Percentiles rank a stretch among this genome's conserved stretches.
phyloP scores from a whole-genome alignment of 2,329 filamentous ascomycete species.

The Cadophora malorum region DNA sequence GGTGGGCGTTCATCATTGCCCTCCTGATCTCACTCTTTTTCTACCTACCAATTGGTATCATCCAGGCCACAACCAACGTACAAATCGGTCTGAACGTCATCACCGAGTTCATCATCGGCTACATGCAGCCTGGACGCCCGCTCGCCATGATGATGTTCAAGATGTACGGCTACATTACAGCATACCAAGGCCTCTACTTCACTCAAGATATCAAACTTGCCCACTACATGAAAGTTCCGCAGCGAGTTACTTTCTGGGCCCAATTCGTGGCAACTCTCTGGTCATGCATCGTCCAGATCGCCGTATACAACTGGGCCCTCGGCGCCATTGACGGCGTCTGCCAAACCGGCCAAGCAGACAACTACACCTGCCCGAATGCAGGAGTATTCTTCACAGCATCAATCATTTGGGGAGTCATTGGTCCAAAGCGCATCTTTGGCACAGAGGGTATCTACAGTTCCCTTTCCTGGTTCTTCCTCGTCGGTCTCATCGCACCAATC shows the following conservation, averaged over 20 bases:
- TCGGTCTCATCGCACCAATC: slow-evolving; percentile 67
- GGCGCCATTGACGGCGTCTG: slow-evolving; percentile 69
- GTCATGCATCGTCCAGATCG: slow-evolving; percentile 70
- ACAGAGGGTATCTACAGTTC: slow-evolving; percentile 62
- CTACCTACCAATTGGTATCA: slow-evolving; percentile 48
- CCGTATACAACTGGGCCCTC: slow-evolving; percentile 67
- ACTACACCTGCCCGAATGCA: slow-evolving; percentile 57
- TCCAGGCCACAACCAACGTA: slow-evolving; percentile 56
- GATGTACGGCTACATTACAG: slow-evolving; percentile 64
- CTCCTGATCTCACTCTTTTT: slow-evolving; percentile 44
- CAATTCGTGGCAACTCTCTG: slow-evolving; percentile 71
- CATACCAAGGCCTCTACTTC: slow-evolving; percentile 55
- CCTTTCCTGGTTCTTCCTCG: slow-evolving; percentile 75
- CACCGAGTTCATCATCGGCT: slow-evolving; percentile 56
- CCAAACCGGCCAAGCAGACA: slow-evolving; percentile 57
- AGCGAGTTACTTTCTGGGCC: slow-evolving; percentile 69
- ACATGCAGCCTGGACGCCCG: slow-evolving; percentile 61
- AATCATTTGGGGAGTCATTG: slow-evolving; percentile 76
- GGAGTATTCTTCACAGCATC: slow-evolving; percentile 70
- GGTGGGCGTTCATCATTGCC: slow-evolving; percentile 46
- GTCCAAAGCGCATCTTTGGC: slow-evolving; percentile 73
- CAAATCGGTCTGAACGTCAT: slow-evolving; percentile 57
- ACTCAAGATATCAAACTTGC: slow-evolving; percentile 58
- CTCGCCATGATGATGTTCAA: slow-evolving; percentile 83
- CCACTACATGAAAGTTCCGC: slow-evolving; percentile 63